Conservation (phyloP, 805 yeast genomes). For the Citeromyces matritensis region DNA sequence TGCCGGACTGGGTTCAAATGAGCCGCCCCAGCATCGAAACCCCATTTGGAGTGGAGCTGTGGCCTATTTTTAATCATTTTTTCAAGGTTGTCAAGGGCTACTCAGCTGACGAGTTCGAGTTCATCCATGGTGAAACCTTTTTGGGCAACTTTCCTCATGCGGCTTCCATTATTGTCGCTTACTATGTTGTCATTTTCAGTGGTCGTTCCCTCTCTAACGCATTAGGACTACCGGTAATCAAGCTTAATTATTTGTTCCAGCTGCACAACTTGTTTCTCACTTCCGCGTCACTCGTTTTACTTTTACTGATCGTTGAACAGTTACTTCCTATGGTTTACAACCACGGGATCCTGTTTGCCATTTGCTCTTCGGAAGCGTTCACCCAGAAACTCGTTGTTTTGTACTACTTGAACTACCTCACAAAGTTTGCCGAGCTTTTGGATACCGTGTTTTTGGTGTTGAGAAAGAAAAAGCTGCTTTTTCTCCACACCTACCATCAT, state of each 20-base stretch:
- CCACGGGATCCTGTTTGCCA: slow-evolving; percentile 73
- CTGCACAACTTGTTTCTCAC: slow-evolving; percentile 74
- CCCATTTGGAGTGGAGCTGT: slow-evolving; percentile 45
- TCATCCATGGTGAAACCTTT: slow-evolving; percentile 49
- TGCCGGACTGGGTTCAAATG: slow-evolving; percentile 2
- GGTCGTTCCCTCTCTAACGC: slow-evolving; percentile 52
- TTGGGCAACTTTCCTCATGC: slow-evolving; percentile 50
- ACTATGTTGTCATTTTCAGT: slow-evolving; percentile 74
- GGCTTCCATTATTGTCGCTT: slow-evolving; percentile 34
- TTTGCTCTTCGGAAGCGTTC: slow-evolving; percentile 70
- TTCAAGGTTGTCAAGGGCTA: slow-evolving; percentile 31
- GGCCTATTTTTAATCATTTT: slow-evolving; percentile 48
- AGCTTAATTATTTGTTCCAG: slow-evolving; percentile 67
- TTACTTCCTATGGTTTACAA: slow-evolving; percentile 58
- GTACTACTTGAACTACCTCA: slow-evolving; percentile 83
- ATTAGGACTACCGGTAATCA: slow-evolving; percentile 44
- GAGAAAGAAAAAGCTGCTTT: slow-evolving; percentile 82
- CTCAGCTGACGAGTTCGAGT: slow-evolving; percentile 54
- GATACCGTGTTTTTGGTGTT: slow-evolving; percentile 88
- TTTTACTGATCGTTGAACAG: slow-evolving; percentile 71
- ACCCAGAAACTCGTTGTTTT: slow-evolving; percentile 70
- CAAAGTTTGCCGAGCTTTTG: slow-evolving; percentile 77
- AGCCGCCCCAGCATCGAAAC: slow-evolving; percentile 14
- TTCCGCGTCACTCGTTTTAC: slow-evolving; percentile 44
- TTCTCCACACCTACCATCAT: slow-evolving; percentile 92